Evolutionary conservation across 495 filamentous ascomycete species (phyloP).

Genomic region (Penicillium fimorum): DNA sequence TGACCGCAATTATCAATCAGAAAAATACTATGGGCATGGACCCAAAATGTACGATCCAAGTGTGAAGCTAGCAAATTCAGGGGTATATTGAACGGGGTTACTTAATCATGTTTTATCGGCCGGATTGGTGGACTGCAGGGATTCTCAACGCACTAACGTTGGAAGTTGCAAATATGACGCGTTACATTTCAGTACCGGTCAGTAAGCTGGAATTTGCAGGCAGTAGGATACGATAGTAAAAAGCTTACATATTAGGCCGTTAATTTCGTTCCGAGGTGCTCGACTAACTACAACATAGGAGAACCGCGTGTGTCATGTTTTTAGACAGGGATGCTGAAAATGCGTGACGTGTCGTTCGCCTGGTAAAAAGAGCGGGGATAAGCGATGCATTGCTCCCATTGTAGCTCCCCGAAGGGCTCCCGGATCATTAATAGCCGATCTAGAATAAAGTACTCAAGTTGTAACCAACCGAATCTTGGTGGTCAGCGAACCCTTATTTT

Average conservation of each 20-base stretch:
- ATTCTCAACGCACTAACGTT: background rate
- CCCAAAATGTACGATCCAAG: too few species aligned
- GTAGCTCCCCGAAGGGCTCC: background rate
- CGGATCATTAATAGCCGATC: background rate
- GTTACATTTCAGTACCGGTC: background rate
- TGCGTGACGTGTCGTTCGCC: too few species aligned
- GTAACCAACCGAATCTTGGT: background rate
- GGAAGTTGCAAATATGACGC: background rate
- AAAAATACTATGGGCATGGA: too few species aligned
- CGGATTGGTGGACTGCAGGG: background rate
- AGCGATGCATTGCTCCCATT: background rate
- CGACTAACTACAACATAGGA: too few species aligned
- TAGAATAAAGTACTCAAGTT: background rate
- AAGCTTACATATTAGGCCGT: background rate
- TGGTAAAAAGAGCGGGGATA: background rate
- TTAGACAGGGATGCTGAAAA: background rate
- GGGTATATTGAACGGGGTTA: background rate
- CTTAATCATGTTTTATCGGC: background rate
- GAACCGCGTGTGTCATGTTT: background rate
- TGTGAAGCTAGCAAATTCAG: background rate
- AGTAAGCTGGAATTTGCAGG: background rate
- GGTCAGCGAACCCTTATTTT: background rate
- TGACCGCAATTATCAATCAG: too few species aligned
- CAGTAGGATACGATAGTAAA: background rate
- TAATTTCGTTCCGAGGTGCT: too few species aligned